phyloP scores from a whole-genome alignment of 2,329 filamentous ascomycete genomes.

The Didymellaceae sp. region DNA sequence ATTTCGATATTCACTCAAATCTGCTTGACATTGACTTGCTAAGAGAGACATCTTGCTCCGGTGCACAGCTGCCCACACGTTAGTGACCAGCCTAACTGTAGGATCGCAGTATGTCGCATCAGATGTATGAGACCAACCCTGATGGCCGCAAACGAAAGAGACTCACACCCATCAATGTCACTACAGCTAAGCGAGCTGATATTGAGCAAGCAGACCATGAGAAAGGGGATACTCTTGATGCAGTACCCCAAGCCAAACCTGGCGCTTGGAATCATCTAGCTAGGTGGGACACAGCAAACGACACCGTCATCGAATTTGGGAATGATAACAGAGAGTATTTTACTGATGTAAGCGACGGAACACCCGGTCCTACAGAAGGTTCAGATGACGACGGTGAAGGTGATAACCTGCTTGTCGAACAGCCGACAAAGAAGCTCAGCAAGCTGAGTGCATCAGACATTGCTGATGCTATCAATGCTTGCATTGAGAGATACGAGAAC shows the following conservation, averaged over 20 bases:
- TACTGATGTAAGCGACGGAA: constrained; percentile 17
- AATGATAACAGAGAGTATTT: constrained; percentile 16
- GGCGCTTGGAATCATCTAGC: constrained; percentile 2
- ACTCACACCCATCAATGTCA: neutral
- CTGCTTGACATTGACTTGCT: too few relatives aligned
- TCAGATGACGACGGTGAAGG: neutral
- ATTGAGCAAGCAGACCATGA: too few relatives aligned
- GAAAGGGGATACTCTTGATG: too few relatives aligned
- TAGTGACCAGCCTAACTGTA: too few relatives aligned
- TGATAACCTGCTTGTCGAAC: neutral
- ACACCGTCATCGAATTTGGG: constrained; percentile 11
- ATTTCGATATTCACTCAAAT: too few relatives aligned
- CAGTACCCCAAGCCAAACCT: neutral
- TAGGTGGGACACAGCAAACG: constrained; percentile 2
- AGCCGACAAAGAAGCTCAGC: neutral
- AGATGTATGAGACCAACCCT: neutral
- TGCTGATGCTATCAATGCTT: constrained; percentile 35
- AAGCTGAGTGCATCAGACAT: constrained; percentile 26
- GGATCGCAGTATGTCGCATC: too few relatives aligned
- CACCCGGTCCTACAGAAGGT: constrained; percentile 5
- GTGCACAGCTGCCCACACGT: too few relatives aligned
- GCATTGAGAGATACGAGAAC: constrained; percentile 26
- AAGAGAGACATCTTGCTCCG: too few relatives aligned
- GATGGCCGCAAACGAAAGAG: constrained; percentile 7
- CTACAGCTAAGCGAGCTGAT: too few relatives aligned